These are phyloP conservation scores for Auriscalpium vulgare DNA, from an alignment of 768 basidiomycete species.

Conservation along the genomic window DNA sequence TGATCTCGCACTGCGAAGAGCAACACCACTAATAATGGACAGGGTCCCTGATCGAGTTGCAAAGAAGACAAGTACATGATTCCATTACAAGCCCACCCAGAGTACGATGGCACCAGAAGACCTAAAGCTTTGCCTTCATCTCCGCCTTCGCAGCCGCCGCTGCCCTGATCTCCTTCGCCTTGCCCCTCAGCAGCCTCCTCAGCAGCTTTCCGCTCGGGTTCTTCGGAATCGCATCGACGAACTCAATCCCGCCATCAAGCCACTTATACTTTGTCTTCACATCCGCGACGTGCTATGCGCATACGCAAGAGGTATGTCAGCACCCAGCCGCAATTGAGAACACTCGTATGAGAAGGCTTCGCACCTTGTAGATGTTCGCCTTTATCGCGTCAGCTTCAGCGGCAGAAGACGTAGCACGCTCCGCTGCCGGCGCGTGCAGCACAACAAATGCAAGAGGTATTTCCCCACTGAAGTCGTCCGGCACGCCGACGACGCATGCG, in stretches of 20 bases:
- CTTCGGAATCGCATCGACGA: constrained; percentile 27
- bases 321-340: too few relatives aligned
- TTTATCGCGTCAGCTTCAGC: constrained; percentile 8
- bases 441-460: constrained; percentile 64
- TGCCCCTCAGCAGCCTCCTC: constrained; percentile 21
- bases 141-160: too few relatives aligned
- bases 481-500: constrained; percentile 58
- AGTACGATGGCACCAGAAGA: too few relatives aligned
- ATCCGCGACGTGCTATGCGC: constrained; percentile 22
- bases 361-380: background rate
- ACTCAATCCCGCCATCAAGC: constrained; percentile 31
- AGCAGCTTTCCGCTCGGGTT: constrained; percentile 26
- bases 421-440: constrained; percentile 23
- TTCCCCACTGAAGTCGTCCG: constrained; percentile 67
- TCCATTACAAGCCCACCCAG: too few relatives aligned
- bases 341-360: too few relatives aligned
- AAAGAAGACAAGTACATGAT: too few relatives aligned
- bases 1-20: too few relatives aligned
- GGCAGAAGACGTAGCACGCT: background rate
- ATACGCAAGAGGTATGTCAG: background rate
- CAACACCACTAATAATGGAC: too few relatives aligned
- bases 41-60: too few relatives aligned
- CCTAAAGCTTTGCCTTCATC: too few relatives aligned
- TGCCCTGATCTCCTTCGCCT: constrained; percentile 8
- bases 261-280: constrained; percentile 28